A percentile compares a stretch with the other conserved stretches of the same genome.
These are phyloP conservation scores for Trichoderma endophyticum DNA, from an alignment of 2,329 filamentous ascomycete genomes.

Conservation along the genomic window DNA sequence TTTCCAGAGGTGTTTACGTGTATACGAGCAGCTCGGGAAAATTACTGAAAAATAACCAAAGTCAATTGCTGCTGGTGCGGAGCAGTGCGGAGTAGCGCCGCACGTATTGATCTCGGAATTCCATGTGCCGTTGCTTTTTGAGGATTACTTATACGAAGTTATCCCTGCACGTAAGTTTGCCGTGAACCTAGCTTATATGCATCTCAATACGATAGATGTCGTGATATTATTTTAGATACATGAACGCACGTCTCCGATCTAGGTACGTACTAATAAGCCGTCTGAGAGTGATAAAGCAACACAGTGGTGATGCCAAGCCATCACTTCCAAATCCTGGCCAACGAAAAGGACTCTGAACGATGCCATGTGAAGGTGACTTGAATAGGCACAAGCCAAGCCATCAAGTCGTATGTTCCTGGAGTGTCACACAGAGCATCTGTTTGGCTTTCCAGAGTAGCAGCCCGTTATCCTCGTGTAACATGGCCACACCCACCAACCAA, in stretches of 20 bases:
- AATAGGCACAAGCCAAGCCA: not conserved
- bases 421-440: not conserved
- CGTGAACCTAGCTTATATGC: not conserved
- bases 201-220: not conserved
- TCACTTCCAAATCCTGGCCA: not conserved
- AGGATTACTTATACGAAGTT: not conserved
- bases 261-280: not conserved
- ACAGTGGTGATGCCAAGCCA: not conserved
- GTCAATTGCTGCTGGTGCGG: not conserved
- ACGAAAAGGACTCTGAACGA: not conserved
- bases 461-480: not conserved
- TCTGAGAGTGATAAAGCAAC: not conserved
- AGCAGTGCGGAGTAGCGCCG: not conserved
- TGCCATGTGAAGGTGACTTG: not conserved
- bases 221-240: not conserved
- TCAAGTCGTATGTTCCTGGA: not conserved
- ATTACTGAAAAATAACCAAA: not conserved
- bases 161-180: not conserved
- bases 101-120: not conserved
- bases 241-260: not conserved
- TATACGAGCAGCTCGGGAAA: not conserved
- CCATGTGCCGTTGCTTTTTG: not conserved
- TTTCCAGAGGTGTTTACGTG: not conserved
- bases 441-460: not conserved
- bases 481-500: not conserved